Evolutionary conservation across 75 land plant species (phyloP).

Genomic region (Pinus tabuliformis): DNA sequence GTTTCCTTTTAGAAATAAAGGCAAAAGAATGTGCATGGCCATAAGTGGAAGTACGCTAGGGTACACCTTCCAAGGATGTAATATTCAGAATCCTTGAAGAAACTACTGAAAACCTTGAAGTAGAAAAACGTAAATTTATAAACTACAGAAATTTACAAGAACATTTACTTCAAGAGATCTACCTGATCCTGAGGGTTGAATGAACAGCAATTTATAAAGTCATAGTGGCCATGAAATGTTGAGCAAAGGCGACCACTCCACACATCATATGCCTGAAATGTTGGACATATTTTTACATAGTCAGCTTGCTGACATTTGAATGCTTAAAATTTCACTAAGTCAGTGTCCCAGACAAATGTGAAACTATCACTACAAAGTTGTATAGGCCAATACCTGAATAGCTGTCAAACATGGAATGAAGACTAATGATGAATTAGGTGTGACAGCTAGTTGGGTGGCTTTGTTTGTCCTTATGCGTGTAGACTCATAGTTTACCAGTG

Average conservation of each 20-base stretch:
- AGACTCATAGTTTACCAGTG: constrained; percentile 83
- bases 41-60: neutral
- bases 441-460: constrained; percentile 64
- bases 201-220: constrained; percentile 85
- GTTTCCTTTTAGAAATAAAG: neutral
- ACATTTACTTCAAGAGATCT: neutral
- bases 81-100: neutral
- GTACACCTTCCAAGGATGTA: neutral
- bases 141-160: neutral
- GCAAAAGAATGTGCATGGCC: neutral
- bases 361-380: neutral
- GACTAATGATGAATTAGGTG: constrained; percentile 68
- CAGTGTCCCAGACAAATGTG: neutral
- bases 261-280: constrained; percentile 72
- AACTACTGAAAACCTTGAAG: constrained; percentile 1
- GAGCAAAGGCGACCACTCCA: constrained; percentile 73
- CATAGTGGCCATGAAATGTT: constrained; percentile 82
- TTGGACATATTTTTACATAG: neutral
- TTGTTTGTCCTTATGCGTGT: constrained; percentile 52
- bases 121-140: neutral
- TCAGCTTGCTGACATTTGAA: neutral
- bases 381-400: constrained; percentile 48
- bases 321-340: neutral
- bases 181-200: constrained; percentile 82
- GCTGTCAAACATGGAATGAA: constrained; percentile 78